A percentile compares a stretch with the other conserved stretches of the same genome.
These are phyloP conservation scores for Eucalyptus curtisii DNA, from an alignment of 345 rosid genomes.

Conservation along the genomic window DNA sequence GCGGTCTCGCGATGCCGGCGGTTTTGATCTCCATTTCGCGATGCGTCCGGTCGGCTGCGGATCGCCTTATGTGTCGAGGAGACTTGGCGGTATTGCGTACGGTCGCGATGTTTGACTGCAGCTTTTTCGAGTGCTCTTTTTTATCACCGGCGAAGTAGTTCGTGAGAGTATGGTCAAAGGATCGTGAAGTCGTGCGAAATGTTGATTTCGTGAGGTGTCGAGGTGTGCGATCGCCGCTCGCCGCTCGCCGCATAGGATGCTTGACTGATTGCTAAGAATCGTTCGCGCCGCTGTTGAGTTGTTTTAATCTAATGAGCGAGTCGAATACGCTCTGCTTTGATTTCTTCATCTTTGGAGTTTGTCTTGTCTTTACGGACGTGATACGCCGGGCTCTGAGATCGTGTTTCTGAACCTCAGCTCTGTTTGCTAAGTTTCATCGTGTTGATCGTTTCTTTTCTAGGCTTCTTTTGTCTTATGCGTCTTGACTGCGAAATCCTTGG, in stretches of 20 bases:
- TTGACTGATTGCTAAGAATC: background rate
- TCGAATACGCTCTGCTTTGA: background rate
- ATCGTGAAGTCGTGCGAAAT: background rate
- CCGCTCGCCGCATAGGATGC: rapidly evolving
- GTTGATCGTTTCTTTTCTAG: background rate
- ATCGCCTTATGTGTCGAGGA: background rate
- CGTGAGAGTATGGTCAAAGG: background rate
- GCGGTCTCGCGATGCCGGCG: background rate
- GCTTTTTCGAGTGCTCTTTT: background rate
- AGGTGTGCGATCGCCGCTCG: background rate
- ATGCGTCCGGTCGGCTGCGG: background rate
- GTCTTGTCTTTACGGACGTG: background rate
- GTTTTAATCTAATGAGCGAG: background rate
- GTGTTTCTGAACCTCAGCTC: background rate
- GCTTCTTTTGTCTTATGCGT: background rate
- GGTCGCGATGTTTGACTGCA: background rate
- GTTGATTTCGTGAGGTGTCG: background rate
- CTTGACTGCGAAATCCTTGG: background rate
- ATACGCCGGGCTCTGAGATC: background rate
- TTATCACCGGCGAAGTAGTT: background rate
- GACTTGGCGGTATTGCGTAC: background rate
- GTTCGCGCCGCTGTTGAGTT: background rate
- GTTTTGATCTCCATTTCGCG: background rate
- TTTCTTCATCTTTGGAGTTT: background rate
- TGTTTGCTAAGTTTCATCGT: background rate